phyloP scores from a whole-genome alignment of 495 filamentous ascomycete species.

The Hypoxylon fragiforme region DNA sequence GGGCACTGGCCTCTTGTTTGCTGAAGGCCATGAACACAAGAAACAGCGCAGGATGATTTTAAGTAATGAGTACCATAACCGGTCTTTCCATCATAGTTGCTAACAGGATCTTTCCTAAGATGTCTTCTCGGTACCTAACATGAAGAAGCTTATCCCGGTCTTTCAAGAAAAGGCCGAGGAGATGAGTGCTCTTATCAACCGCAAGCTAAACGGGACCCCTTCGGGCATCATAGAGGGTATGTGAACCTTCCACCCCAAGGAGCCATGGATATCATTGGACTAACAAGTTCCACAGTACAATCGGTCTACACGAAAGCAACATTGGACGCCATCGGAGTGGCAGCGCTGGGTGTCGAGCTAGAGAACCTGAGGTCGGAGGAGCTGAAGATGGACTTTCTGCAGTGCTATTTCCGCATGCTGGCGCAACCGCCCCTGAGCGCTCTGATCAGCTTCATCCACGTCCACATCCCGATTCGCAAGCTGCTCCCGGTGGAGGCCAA shows the following conservation, averaged over 20 bases:
- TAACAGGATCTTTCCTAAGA: neutral
- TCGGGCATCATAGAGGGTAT: slow-evolving; percentile 23
- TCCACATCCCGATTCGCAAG: slow-evolving; percentile 26
- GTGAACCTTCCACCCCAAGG: neutral
- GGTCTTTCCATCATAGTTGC: too few species aligned
- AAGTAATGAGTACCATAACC: too few species aligned
- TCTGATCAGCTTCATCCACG: slow-evolving; percentile 38
- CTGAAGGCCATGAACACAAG: slow-evolving; percentile 33
- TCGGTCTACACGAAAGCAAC: slow-evolving; percentile 42
- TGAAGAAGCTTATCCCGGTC: slow-evolving; percentile 30
- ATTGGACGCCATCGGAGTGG: slow-evolving; percentile 70
- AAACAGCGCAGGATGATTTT: slow-evolving; percentile 28
- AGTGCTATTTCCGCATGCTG: slow-evolving; percentile 30
- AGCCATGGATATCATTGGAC: neutral
- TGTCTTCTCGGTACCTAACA: slow-evolving; percentile 27
- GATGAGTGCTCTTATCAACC: slow-evolving; percentile 5
- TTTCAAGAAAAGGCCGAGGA: slow-evolving; percentile 28
- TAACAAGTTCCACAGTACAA: slow-evolving; percentile 9
- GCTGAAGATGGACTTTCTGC: slow-evolving; percentile 23
- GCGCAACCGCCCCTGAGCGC: slow-evolving; percentile 29
- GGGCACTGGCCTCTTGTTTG: slow-evolving; percentile 36
- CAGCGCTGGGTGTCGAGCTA: slow-evolving; percentile 70
- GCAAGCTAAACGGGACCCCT: slow-evolving; percentile 4
- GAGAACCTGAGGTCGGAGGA: slow-evolving; percentile 54
- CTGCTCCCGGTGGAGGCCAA: slow-evolving; percentile 34